Conservation (phyloP, 2,329 filamentous ascomycete species). For the Nothophaeocryptopus gaeumannii region DNA sequence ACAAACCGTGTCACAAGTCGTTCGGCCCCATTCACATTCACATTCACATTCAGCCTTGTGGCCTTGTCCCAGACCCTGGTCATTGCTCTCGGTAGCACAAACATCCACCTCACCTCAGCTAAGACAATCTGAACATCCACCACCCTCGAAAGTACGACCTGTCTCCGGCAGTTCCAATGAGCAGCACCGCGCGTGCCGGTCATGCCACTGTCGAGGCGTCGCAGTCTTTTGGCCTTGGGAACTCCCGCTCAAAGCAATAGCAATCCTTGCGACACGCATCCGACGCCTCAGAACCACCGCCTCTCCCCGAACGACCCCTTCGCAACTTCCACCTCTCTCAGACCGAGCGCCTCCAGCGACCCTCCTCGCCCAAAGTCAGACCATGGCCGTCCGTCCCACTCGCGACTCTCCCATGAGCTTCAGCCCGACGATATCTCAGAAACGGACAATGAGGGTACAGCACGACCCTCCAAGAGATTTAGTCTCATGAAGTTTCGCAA, state of each 20-base stretch:
- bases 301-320: constrained; percentile 6
- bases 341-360: constrained; percentile 20
- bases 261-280: not conserved
- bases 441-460: constrained; percentile 18
- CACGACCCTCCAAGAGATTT: constrained; percentile 49
- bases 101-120: no score
- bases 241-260: constrained; percentile 9
- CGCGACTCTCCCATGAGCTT: constrained; percentile 28
- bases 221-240: constrained; percentile 42
- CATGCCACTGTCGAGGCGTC: constrained; percentile 39
- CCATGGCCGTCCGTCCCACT: constrained; percentile 12
- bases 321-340: constrained; percentile 14
- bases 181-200: constrained; percentile 24
- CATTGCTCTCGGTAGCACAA: no score
- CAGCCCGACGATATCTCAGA: constrained; percentile 25
- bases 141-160: no score
- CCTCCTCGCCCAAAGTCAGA: constrained; percentile 18
- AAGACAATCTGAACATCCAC: no score
- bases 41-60: no score
- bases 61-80: no score
- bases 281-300: not conserved
- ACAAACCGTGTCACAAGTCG: no score
- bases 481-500: constrained; percentile 76
- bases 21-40: no score
- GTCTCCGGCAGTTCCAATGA: constrained; percentile 15